Evolutionary conservation across 345 rosid genomes (phyloP), one percentile per base, ranked within the genome.

Genomic region (Gossypioides kirkii): DNA sequence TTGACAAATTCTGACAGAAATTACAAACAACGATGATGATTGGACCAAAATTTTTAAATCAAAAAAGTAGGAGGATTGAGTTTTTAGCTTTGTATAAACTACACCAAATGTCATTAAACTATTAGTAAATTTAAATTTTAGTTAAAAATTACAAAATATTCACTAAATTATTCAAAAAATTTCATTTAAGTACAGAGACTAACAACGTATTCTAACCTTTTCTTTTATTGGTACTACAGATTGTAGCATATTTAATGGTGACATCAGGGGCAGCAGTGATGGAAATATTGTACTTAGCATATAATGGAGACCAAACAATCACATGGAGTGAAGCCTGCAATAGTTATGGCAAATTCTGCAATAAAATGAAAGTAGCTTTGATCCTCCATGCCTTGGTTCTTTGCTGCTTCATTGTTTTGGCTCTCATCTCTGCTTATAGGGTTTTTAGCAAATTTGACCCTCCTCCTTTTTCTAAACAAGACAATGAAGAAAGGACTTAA

Each of bases 301-400:
- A 88, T 79, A 85, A 81, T 66, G 98, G 98, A 10, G 96, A 92
- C 70, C 76, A 45, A 52, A 65, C 53, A 76, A 84, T 94, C 62
- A 83, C 97, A 64, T 94, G 97, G 98, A 94, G 97, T 76, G 92
- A 92, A 84, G 84, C 87, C 53, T 88, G 97, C 80, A 74, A 73
- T 74, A 74, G 87, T 6, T 89, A 86, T 71, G 87, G 88, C 41
- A 86, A 83, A 50, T 90, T 84, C 61, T 92, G 97, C 85, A 66
- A 73, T 12, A 85, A 75, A 77, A 82, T 89, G 82, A 81, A 81
- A 76, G 63, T 81, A 59, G 90, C 96, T 18, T 76, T 87, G 74
- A 73, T 86, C 50, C 83, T 94, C 77, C 98, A 95, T 79, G 86
- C 76, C 61, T 45, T 87, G 77, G 84, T 79, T 53, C 81, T 92